Conservation (phyloP, 148 eudicot genomes). For the Persicaria tinctoria region DNA sequence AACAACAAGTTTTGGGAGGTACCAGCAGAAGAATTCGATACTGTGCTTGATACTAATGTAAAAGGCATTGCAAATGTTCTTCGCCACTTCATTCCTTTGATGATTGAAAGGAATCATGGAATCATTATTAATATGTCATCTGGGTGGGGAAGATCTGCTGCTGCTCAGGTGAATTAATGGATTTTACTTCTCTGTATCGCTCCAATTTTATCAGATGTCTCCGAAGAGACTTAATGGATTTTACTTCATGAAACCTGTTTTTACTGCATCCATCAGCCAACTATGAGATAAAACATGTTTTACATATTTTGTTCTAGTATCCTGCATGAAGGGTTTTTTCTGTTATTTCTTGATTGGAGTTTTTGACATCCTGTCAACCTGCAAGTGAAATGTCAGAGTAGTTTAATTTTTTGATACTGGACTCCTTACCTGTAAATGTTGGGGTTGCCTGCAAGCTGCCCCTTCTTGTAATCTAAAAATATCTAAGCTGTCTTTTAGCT, state of each 20-base stretch:
- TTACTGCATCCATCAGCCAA: background rate
- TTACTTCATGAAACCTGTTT: background rate
- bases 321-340: background rate
- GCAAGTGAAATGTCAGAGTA: background rate
- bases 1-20: slow-evolving; percentile 93
- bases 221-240: too few relatives aligned
- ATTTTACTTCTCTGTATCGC: background rate
- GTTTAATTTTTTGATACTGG: background rate
- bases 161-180: slow-evolving; percentile 61
- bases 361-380: background rate
- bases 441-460: background rate
- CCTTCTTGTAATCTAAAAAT: background rate
- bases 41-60: slow-evolving; percentile 79
- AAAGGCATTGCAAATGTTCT: slow-evolving; percentile 79
- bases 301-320: background rate
- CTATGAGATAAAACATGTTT: background rate
- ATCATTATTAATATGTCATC: slow-evolving; percentile 87
- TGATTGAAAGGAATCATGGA: slow-evolving; percentile 83
- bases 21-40: slow-evolving; percentile 85
- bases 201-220: too few relatives aligned
- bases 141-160: slow-evolving; percentile 99
- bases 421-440: background rate
- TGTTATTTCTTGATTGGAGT: background rate
- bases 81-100: slow-evolving; percentile 88
- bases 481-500: background rate